Percentiles rank a stretch among this genome's conserved stretches.
Conservation (phyloP, 148 eudicot species). For the Camellia japonica region DNA sequence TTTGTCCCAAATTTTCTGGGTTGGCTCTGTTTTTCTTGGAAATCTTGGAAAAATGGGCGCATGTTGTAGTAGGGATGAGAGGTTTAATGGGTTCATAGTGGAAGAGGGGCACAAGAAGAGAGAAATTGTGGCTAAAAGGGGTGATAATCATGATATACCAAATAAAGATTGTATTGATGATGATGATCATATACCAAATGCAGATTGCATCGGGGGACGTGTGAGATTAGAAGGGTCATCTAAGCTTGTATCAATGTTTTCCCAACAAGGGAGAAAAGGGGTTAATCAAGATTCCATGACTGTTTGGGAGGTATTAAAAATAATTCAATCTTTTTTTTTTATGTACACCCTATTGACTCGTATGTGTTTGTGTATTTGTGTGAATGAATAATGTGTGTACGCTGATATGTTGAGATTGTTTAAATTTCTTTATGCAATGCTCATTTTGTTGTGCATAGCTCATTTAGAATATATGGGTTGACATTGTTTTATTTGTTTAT, state of each 20-base stretch:
- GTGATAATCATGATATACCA: constrained; percentile 7
- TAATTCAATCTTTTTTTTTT: not conserved
- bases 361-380: not conserved
- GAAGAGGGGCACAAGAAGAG: constrained; percentile 19
- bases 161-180: constrained; percentile 37
- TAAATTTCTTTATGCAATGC: not conserved
- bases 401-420: not conserved
- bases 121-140: constrained; percentile 19
- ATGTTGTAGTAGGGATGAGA: constrained; percentile 52
- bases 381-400: not conserved
- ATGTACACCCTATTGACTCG: too few species aligned
- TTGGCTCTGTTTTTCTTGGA: not conserved
- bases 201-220: constrained; percentile 43
- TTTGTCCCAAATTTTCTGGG: not conserved
- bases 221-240: constrained; percentile 61
- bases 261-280: constrained; percentile 65
- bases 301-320: constrained; percentile 70
- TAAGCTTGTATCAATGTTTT: constrained; percentile 49
- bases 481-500: not conserved
- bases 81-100: constrained; percentile 20
- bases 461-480: not conserved
- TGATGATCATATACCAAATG: constrained; percentile 20
- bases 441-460: not conserved
- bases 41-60: constrained; percentile 50
- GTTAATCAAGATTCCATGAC: constrained; percentile 80